Evolutionary conservation across 176 grass and related monocot species (phyloP).

Genomic region (Raddia guianensis): DNA sequence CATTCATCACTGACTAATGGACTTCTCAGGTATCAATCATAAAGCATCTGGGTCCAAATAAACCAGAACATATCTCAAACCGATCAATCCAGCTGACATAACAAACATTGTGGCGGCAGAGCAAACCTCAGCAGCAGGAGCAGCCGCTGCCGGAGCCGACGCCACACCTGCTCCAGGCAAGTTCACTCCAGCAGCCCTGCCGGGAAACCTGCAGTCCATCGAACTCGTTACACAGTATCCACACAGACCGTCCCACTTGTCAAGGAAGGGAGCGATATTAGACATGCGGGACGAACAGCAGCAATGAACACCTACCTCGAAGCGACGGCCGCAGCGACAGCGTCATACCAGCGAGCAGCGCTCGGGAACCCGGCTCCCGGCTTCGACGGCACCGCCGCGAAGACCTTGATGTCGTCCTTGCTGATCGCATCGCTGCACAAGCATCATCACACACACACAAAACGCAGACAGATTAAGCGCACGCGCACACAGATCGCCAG

Average conservation of each 20-base stretch:
- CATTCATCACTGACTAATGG: background rate
- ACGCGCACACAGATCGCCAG: constrained; percentile 13
- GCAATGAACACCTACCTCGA: constrained; percentile 51
- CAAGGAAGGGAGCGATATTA: background rate
- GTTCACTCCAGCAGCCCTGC: constrained; percentile 70
- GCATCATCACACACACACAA: constrained; percentile 7
- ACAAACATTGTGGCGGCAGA: background rate
- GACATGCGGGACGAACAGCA: background rate
- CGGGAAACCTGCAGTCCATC: constrained; percentile 66
- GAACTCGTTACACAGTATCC: background rate
- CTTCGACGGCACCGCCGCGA: constrained; percentile 61
- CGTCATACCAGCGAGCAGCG: constrained; percentile 73
- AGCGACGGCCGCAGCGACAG: constrained; percentile 51
- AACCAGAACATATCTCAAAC: background rate
- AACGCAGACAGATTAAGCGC: background rate
- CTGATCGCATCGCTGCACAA: constrained; percentile 57
- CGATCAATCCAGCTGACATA: background rate
- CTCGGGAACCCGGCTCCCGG: constrained; percentile 67
- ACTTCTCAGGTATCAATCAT: background rate
- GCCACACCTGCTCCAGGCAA: constrained; percentile 40
- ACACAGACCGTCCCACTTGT: background rate
- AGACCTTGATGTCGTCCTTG: constrained; percentile 88
- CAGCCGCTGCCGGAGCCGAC: constrained; percentile 38
- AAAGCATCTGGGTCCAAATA: background rate
- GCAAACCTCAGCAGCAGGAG: constrained; percentile 62